phyloP scores from a whole-genome alignment of 2,329 filamentous ascomycete species.

The Pseudogymnoascus sp. region DNA sequence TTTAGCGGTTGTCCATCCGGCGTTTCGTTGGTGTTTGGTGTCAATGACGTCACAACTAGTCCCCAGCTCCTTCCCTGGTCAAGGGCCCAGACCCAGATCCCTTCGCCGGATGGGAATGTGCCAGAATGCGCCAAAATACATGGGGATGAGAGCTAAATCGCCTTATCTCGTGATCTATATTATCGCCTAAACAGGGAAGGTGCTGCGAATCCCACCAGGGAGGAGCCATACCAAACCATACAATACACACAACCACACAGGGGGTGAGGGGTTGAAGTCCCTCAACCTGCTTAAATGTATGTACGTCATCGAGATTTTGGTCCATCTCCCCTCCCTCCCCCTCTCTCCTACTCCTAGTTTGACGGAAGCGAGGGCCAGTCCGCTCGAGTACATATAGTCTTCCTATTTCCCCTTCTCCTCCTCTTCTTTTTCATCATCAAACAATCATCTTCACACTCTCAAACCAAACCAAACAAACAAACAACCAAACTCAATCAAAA shows the following conservation, averaged over 20 bases:
- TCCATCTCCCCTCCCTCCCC: not conserved
- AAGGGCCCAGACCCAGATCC: slow-evolving; percentile 3
- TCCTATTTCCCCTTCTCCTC: slow-evolving; percentile 11
- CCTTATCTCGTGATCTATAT: not conserved
- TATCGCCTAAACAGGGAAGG: not conserved
- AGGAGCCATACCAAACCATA: too few relatives aligned
- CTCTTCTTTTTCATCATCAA: slow-evolving; percentile 14
- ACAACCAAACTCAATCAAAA: slow-evolving; percentile 22
- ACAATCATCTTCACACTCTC: slow-evolving; percentile 17
- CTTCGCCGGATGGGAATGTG: not conserved
- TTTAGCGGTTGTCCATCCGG: not conserved
- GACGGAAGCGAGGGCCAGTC: not conserved
- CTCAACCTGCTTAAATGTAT: too few relatives aligned
- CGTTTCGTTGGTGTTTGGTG: not conserved
- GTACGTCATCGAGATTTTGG: too few relatives aligned
- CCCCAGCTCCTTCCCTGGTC: not conserved
- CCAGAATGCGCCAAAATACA: not conserved
- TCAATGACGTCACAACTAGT: not conserved
- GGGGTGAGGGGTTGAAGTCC: too few relatives aligned
- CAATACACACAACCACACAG: too few relatives aligned
- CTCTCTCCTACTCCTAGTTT: not conserved
- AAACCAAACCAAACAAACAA: slow-evolving; percentile 17
- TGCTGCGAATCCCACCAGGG: not conserved
- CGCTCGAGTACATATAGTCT: slow-evolving; percentile 8
- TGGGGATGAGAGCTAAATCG: not conserved